Evolutionary conservation across 129 eudicot genomes (phyloP).

Genomic region (Centrapalus pauciflorus): DNA sequence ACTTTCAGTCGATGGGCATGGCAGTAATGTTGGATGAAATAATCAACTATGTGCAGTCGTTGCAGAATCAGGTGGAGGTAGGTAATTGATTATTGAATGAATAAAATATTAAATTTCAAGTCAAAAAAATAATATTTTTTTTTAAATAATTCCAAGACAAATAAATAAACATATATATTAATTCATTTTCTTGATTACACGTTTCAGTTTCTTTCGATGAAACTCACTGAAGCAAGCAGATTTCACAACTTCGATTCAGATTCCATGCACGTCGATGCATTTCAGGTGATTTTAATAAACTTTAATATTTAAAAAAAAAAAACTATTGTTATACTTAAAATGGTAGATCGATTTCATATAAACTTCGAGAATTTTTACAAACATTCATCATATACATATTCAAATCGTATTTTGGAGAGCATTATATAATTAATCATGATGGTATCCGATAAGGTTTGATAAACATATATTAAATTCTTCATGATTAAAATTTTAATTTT

Average conservation of each 20-base stretch:
- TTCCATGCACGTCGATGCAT: slow-evolving; percentile 28
- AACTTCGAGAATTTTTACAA: no score
- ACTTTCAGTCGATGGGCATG: slow-evolving; percentile 92
- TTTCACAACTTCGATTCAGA: slow-evolving; percentile 62
- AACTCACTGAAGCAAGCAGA: slow-evolving; percentile 75
- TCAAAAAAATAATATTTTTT: neutral
- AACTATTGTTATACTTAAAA: no score
- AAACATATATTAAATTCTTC: no score
- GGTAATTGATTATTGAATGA: slow-evolving; percentile 9
- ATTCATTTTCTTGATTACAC: neutral
- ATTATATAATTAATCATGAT: no score
- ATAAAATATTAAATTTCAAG: neutral
- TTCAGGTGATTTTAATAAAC: slow-evolving; percentile 64
- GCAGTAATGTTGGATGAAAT: slow-evolving; percentile 95
- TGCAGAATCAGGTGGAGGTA: slow-evolving; percentile 95
- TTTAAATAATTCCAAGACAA: neutral
- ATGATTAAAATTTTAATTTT: no score
- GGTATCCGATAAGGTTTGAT: no score
- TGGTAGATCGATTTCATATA: no score
- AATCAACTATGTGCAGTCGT: slow-evolving; percentile 86
- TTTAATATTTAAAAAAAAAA: no score
- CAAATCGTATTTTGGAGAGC: no score
- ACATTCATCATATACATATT: no score
- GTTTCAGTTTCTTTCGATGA: slow-evolving; percentile 82
- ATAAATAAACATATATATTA: neutral